Evolutionary conservation across 768 basidiomycete species (phyloP).

Genomic region (Termitomyces sp.): DNA sequence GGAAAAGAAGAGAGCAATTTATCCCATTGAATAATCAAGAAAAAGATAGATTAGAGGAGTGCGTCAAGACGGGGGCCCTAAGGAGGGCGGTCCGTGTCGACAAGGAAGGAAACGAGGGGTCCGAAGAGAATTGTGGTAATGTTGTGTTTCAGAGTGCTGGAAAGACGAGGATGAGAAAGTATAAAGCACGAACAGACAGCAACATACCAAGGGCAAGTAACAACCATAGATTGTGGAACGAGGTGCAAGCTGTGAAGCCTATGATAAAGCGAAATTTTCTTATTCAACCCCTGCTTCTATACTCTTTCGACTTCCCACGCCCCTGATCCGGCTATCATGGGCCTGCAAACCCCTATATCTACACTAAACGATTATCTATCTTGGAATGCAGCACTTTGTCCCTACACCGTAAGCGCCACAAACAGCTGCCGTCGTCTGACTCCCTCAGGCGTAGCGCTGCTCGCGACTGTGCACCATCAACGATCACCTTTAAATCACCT

Average conservation of each 20-base stretch:
- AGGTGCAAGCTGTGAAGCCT: conserved; percentile 8
- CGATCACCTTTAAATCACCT: conserved; percentile 63
- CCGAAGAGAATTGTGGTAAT: conserved; percentile 55
- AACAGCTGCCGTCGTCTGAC: conserved; percentile 63
- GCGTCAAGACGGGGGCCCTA: conserved; percentile 36
- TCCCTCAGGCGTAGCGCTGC: conserved; percentile 55
- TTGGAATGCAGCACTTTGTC: conserved; percentile 35
- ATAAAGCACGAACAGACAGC: conserved; percentile 10
- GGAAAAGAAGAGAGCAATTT: conserved; percentile 29
- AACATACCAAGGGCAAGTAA: conserved; percentile 33
- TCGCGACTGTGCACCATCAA: conserved; percentile 18
- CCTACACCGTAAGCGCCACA: conserved; percentile 64
- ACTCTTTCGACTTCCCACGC: not conserved
- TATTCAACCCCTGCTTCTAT: not conserved
- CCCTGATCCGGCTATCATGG: conserved; percentile 5
- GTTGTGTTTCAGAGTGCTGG: conserved; percentile 39
- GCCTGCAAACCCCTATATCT: not conserved
- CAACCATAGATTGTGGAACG: conserved; percentile 48
- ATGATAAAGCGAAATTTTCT: conserved; percentile 12
- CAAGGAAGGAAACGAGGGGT: conserved; percentile 53
- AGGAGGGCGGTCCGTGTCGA: conserved; percentile 77
- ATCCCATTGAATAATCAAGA: conserved; percentile 46
- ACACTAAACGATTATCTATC: conserved; percentile 38
- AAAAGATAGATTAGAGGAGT: conserved; percentile 9
- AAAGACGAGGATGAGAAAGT: conserved; percentile 4